phyloP scores from a whole-genome alignment of 2,329 filamentous ascomycete species.

The Chalara sp. region DNA sequence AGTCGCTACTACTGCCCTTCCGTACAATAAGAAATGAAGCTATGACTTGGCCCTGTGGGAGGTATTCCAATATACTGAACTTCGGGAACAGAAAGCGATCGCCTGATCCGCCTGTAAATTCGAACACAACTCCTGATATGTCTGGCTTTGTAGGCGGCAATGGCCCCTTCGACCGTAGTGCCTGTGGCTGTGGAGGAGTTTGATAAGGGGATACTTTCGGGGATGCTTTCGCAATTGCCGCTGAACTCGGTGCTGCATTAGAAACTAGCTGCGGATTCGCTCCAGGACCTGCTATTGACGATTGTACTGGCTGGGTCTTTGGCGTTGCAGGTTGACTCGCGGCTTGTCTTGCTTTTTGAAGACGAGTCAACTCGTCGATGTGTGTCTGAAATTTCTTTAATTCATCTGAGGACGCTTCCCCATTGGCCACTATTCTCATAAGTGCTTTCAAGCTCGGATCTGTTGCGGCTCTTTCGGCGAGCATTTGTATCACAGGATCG shows the following conservation, averaged over 20 bases:
- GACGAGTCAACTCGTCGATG: constrained; percentile 67
- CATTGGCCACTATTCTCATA: constrained; percentile 78
- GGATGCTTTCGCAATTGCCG: constrained; percentile 13
- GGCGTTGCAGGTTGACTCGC: constrained; percentile 27
- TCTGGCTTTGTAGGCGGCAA: constrained; percentile 49
- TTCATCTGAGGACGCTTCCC: constrained; percentile 64
- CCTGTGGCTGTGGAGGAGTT: constrained; percentile 37
- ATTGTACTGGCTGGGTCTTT: constrained; percentile 4
- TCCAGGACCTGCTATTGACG: constrained; percentile 8
- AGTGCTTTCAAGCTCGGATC: constrained; percentile 68
- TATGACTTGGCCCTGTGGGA: constrained; percentile 54
- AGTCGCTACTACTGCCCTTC: constrained; percentile 59
- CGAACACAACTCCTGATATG: constrained; percentile 60
- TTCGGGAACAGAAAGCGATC: constrained; percentile 76
- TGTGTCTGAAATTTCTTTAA: constrained; percentile 72
- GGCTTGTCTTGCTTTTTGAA: constrained; percentile 56
- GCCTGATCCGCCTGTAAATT: constrained; percentile 59
- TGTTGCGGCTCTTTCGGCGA: constrained; percentile 68
- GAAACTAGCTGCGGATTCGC: constrained; percentile 12
- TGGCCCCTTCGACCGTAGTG: constrained; percentile 54
- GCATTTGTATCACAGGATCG: constrained; percentile 76
- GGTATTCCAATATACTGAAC: constrained; percentile 68
- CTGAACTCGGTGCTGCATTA: constrained; percentile 13
- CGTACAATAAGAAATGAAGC: constrained; percentile 74
- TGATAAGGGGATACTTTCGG: constrained; percentile 13